Evolutionary conservation across 169 alveolate genomes (phyloP), one percentile per base, ranked within the genome.

Genomic region (Cryptosporidium sp.): DNA sequence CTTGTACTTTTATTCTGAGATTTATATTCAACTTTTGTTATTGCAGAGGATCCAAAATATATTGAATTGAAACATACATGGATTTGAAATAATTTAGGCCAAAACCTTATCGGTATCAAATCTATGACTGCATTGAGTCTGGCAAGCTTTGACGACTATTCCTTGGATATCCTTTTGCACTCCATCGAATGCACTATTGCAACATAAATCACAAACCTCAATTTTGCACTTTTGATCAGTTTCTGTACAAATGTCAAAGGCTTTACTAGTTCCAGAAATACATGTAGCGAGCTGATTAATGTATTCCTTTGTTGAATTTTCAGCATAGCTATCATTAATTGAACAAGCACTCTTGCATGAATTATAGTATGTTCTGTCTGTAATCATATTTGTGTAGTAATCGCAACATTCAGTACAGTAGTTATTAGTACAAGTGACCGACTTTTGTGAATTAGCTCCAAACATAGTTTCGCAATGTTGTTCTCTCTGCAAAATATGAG

Each of bases 351-450:
- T 45, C 62, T 80, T 80, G 48, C 89, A 80, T 26, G 73, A 62
- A 31, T 80, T 65, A 48, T 80, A 80, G 52, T 80, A 80, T n/a
- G 61, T 62, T 29, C 42, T 80, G 68, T 44, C 73, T 5, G 89
- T 29, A n/a, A 92, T 85, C 42, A 92, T 71, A 67, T 93, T 92
- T 6, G 94, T 92, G 53, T 89, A 91, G 44, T 85, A 92, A 58
- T 85, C 69, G 85, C 94, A 92, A 42, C 94, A 92, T 62, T 89
- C 92, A 31, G 93, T 18, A 67, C 94, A 92, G 87, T 85, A 92
- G 80, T 91, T 85, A 42, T 44, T 52, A 3, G 84, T 56, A 65
- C 94, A 92, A 26, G 85, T 67, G 14, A 37, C 14, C 21, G 72
- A 92, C 58, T 85, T 68, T 39, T 62, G 89, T 26, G 52, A 26